Evolutionary conservation across 179 eudicot genomes (phyloP).

Genomic region (Dionaea muscipula): DNA sequence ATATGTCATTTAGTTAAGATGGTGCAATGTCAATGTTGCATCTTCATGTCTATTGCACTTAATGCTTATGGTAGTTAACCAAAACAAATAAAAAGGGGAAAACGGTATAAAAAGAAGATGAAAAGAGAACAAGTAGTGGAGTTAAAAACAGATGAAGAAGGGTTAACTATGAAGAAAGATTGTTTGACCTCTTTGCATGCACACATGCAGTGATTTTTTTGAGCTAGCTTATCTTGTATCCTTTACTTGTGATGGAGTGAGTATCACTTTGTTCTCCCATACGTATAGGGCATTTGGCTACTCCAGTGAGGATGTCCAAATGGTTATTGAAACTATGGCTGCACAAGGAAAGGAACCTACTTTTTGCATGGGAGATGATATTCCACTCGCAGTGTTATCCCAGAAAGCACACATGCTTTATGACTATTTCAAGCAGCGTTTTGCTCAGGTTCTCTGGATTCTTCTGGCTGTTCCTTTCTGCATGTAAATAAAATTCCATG

Average conservation of each 20-base stretch:
- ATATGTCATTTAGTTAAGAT: too few species aligned
- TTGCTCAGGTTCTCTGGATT: constrained; percentile 66
- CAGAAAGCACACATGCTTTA: constrained; percentile 78
- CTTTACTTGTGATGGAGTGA: not conserved
- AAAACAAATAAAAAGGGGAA: too few species aligned
- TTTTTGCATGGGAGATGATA: constrained; percentile 98
- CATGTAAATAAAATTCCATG: not conserved
- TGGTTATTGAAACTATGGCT: constrained; percentile 98
- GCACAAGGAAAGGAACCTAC: constrained; percentile 97
- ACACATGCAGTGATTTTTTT: too few species aligned
- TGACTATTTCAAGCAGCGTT: constrained; percentile 98
- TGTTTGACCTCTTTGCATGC: too few species aligned
- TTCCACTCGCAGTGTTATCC: constrained; percentile 81
- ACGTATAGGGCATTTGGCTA: constrained; percentile 81
- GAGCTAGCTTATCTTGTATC: constrained; percentile 5
- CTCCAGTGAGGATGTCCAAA: constrained; percentile 99
- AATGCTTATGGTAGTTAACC: too few species aligned
- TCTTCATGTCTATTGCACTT: too few species aligned
- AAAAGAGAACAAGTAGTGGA: too few species aligned
- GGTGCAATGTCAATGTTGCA: too few species aligned
- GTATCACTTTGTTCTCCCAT: constrained; percentile 11
- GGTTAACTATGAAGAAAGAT: too few species aligned
- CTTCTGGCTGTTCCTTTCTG: not conserved
- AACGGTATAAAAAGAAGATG: too few species aligned
- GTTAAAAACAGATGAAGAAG: too few species aligned